Conservation (phyloP, 345 rosid genomes). For the Gossypium turneri region DNA sequence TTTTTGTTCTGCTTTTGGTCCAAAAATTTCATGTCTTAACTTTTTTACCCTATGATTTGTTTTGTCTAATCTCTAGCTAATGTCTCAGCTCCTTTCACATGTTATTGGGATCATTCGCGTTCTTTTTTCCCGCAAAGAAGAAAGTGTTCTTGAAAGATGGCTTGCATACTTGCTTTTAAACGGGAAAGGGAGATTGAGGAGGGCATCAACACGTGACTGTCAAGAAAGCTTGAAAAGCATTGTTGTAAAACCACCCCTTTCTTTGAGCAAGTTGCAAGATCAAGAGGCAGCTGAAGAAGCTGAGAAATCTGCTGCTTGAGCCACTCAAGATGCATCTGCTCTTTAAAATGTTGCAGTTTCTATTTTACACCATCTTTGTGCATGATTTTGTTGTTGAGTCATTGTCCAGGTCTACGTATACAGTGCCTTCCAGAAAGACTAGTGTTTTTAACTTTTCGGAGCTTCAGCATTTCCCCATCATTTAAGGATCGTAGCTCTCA, state of each 20-base stretch:
- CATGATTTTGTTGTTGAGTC: too few relatives aligned
- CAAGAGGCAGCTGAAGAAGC: conserved; percentile 64
- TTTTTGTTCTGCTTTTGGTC: neutral
- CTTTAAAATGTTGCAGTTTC: too few relatives aligned
- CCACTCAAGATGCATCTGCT: conserved; percentile 33
- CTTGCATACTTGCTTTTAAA: conserved; percentile 39
- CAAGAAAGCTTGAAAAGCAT: conserved; percentile 85
- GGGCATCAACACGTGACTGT: conserved; percentile 70
- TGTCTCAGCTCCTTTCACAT: neutral
- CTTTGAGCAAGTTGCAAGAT: conserved; percentile 60
- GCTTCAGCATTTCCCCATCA: too few relatives aligned
- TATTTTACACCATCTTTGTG: too few relatives aligned
- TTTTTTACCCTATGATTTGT: neutral
- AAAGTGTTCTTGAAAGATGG: conserved; percentile 38
- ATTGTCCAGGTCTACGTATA: too few relatives aligned
- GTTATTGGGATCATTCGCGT: neutral
- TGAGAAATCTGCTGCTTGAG: too few relatives aligned
- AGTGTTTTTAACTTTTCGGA: too few relatives aligned
- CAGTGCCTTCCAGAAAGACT: too few relatives aligned
- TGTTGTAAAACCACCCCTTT: conserved; percentile 59
- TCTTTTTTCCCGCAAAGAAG: neutral
- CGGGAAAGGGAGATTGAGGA: conserved; percentile 59
- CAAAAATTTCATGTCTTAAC: too few relatives aligned
- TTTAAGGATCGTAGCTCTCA: too few relatives aligned
- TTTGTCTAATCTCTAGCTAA: neutral